Base-by-base conservation (phyloP, 73 alveolate species). In the Tetrahymena borealis region DNA sequence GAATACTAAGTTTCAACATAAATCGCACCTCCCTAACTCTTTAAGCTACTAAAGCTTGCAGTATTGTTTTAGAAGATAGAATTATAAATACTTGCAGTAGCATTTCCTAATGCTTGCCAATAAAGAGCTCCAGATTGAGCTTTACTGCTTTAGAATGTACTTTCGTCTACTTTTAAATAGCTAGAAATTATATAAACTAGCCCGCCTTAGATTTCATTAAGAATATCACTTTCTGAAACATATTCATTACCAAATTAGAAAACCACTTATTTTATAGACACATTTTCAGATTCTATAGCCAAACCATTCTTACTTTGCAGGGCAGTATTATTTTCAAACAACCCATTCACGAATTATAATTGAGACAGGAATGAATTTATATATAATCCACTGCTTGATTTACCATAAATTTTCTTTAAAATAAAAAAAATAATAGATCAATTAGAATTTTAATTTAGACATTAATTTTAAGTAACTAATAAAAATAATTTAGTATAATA, bases 101-200 rank as follows among this genome's bases (percentile, higher is more conserved):
- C 85, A 28, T 60, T 60, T 24, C 85, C 85, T 20, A 60, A 28
- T 6, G 85, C 85, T 60, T 60, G 37, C 85, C 85, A 60, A n/a
- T 60, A 60, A 60, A 60, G 85, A 60, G 85, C 85, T 7, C 85
- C 85, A 60, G 85, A 60, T 60, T 60, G 85, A 60, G 85, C 85
- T 60, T n/a, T 60, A 28, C 85, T 60, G 28, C 28, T 60, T 15
- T 13, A 60, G 28, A 60, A 60, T 15, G 85, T 60, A n/a, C 85
- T 24, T 3, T 13, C 38, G 1, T 60, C 31, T 4, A 20, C 85
- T 60, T 24, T 0, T 35, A 60, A 20, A n/a, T 20, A 60, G 85
- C 85, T 60, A 24, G 85, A 60, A 24, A 24, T 60, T 60, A 60
- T 35, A 60, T 60, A 60, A n/a, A 60, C n/a, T 20, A 60, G 28